phyloP scores from a whole-genome alignment of 2,329 filamentous ascomycete genomes.

The Escovopsis sp. region DNA sequence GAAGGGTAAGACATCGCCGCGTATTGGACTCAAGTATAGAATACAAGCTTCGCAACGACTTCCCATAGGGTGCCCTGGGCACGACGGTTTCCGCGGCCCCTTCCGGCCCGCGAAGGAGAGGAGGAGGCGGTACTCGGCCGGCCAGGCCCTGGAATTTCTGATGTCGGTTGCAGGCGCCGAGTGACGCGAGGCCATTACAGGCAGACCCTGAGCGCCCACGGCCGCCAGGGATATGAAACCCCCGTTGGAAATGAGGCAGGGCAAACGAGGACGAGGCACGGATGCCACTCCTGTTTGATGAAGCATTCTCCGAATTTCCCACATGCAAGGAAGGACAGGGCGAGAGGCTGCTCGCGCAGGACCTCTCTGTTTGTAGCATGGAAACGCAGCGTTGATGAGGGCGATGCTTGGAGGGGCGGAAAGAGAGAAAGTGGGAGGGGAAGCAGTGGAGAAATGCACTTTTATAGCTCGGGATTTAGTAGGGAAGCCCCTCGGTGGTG shows the following conservation, averaged over 20 bases:
- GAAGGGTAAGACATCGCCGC: constrained; percentile 44
- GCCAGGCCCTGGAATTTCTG: constrained; percentile 63
- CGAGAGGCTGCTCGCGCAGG: constrained; percentile 9
- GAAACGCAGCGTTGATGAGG: constrained; percentile 90
- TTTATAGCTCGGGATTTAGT: neutral
- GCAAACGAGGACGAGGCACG: constrained; percentile 11
- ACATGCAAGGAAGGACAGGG: constrained; percentile 46
- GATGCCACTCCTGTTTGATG: constrained; percentile 19
- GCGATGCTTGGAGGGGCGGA: constrained; percentile 46
- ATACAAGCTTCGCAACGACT: constrained; percentile 88
- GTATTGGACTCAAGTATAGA: constrained; percentile 80
- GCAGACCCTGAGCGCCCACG: constrained; percentile 40
- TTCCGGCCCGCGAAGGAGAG: constrained; percentile 8
- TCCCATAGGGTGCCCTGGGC: constrained; percentile 54
- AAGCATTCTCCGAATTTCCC: constrained; percentile 99
- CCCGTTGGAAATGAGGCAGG: constrained; percentile 7
- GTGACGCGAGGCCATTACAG: constrained; percentile 77
- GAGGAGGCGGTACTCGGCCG: constrained; percentile 1
- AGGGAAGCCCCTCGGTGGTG: no score
- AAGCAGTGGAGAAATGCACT: neutral
- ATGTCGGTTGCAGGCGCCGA: constrained; percentile 75
- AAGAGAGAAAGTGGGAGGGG: constrained; percentile 16
- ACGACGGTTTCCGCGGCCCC: neutral
- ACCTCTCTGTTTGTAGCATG: constrained; percentile 68
- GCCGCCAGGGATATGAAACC: neutral